Conservation (phyloP, 345 rosid species). For the Dovyalis caffra region DNA sequence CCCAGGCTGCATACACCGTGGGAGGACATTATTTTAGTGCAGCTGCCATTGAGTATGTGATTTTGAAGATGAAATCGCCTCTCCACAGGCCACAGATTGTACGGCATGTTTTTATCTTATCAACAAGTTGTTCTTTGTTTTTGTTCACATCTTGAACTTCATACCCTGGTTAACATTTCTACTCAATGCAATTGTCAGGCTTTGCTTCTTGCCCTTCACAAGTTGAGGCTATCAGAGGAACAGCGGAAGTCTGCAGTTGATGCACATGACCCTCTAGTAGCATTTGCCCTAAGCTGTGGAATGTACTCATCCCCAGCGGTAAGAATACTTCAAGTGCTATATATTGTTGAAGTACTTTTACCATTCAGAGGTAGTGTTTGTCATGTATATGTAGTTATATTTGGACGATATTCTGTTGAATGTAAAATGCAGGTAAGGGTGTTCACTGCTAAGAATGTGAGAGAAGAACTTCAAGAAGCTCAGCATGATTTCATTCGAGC, state of each 20-base stretch:
- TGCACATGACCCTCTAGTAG: constrained; percentile 59
- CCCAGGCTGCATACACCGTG: constrained; percentile 88
- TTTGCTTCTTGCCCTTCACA: constrained; percentile 81
- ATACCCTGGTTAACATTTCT: constrained; percentile 8
- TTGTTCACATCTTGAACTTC: not conserved
- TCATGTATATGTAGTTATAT: too few species aligned
- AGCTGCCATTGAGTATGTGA: constrained; percentile 65
- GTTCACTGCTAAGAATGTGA: constrained; percentile 60
- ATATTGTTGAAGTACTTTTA: not conserved
- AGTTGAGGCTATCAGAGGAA: constrained; percentile 73
- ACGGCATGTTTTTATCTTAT: constrained; percentile 17
- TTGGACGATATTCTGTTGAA: not conserved
- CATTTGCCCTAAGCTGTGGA: constrained; percentile 85
- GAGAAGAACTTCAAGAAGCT: constrained; percentile 77
- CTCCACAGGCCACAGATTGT: constrained; percentile 82
- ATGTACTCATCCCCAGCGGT: constrained; percentile 93
- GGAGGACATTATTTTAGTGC: constrained; percentile 92
- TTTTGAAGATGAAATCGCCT: constrained; percentile 89
- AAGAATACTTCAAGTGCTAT: constrained; percentile 15
- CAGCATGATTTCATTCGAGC: constrained; percentile 76
- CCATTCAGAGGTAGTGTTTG: too few species aligned
- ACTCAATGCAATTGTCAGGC: constrained; percentile 44
- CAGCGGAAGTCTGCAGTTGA: constrained; percentile 60
- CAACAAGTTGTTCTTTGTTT: not conserved
- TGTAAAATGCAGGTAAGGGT: constrained; percentile 62